Base-by-base conservation (phyloP, 1,284 basidiomycete species). In the Psilocybe mexicana region DNA sequence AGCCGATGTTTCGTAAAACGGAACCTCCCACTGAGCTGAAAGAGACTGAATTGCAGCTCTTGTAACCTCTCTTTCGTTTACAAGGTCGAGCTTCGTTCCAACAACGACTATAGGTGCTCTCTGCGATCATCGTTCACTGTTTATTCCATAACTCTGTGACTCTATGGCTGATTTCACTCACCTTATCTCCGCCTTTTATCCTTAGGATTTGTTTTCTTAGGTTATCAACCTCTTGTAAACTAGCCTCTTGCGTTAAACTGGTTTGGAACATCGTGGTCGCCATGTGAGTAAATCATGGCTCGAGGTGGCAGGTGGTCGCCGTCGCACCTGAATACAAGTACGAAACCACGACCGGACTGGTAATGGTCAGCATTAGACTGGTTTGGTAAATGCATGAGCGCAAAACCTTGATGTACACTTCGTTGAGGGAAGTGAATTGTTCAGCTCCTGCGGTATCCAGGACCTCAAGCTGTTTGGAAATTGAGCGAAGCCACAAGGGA, bases 381-480 rank as follows among this genome's bases (percentile, higher is more conserved):
- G 8, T 35, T 14, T 35, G 14, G 35, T 8, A 33, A 33, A 18
- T 49, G 44, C n/a, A 40, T 49, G 23, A 26, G 14, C 18, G 40
- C 11, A 50, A 24, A 63, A 88, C 89, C 79, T 87, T 87, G 69
- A 92, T 90, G 68, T 91, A 92, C 7, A 87, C 77, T 71, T 93
- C 91, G 64, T 89, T 91, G 55, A 92, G 74, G 23, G 87, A 86
- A 11, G 79, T 89, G 69, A 93, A 93, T 70, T 93, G 93, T 68
- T 92, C 92, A n/a, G 88, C 87, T 10, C 94, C 93, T 18, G 94
- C 94, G 11, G 94, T 96, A 70, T 96, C 94, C 55, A 94, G 73
- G 40, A 96, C 87, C 69, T 96, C 92, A 57, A 94, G 83, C 87
- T 91, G 43, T 24, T 45, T 18, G n/a, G 38, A 12, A 40, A 33